Base-by-base conservation (phyloP, 495 filamentous ascomycete species). In the Alectoria sarmentosa region DNA sequence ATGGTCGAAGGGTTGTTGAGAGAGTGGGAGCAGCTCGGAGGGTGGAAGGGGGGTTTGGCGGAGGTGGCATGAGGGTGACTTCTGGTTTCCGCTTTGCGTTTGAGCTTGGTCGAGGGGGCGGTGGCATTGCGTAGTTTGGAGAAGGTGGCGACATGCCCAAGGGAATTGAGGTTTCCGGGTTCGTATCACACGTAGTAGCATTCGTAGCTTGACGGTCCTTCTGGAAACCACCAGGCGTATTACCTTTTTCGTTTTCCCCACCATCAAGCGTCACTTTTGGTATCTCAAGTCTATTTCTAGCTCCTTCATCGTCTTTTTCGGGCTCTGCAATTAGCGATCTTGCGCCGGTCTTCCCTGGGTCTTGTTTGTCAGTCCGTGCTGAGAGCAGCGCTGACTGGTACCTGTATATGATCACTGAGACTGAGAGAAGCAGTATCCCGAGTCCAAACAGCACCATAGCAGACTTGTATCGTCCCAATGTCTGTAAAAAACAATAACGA, bases 1-100 rank as follows among this genome's bases (percentile, higher is more conserved):
- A 70, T 34, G 74, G 73, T 42, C 65, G 67, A 42, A 76, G 72
- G 26, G 71, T 52, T 34, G 62, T 71, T 23, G 73, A 70, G 28
- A 73, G 57, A n/a, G 60, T 70, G n/a, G 68, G 66, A 4, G 71
- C 69, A 19, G 70, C 64, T 44, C 66, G 58, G 48, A 73, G 69
- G 11, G 68, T 64, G 42, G 62, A 67, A 36, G 42, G 28, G 39
- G 68, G 71, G 30, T 63, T 69, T 0, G 74, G 72, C n/a, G 72
- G 72, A 36, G 74, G 68, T 19, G 71, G 68, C 44, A 65, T 68
- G 1, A 28, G 55, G 11, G 64, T 10, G 19, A 61, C 15, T 7
- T 49, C 23, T 19, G 23, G 41, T 44, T 64, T 61, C 26, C 28
- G 61, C 36, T 57, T 63, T n/a, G 48, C 26, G 52, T 57, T 63